Evolutionary conservation across 2,329 filamentous ascomycete genomes (phyloP).

Genomic region (Aspergillus flavus): DNA sequence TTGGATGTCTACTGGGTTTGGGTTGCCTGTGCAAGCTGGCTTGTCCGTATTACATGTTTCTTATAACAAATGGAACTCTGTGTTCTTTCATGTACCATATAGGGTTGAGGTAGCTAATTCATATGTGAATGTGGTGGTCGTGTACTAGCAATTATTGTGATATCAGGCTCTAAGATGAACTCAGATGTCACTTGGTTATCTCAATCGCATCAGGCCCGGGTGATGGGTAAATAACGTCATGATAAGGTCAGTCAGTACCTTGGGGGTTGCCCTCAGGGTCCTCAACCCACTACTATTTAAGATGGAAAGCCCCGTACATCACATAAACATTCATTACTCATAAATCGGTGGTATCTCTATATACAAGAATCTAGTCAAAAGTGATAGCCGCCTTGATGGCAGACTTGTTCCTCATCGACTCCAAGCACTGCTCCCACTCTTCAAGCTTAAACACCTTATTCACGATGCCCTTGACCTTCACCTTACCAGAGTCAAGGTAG

Average conservation of each 20-base stretch:
- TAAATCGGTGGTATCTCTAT: slow-evolving; percentile 6
- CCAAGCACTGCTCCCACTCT: slow-evolving; percentile 69
- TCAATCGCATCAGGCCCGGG: no score
- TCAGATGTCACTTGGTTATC: neutral
- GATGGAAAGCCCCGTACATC: neutral
- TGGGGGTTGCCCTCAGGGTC: slow-evolving; percentile 20
- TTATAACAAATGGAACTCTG: neutral
- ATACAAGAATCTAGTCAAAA: slow-evolving; percentile 56
- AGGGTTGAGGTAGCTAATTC: neutral
- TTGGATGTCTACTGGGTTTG: neutral
- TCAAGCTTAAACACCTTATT: slow-evolving; percentile 75
- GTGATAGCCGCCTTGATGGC: slow-evolving; percentile 75
- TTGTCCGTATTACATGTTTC: neutral
- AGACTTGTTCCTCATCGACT: slow-evolving; percentile 71
- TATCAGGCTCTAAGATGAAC: neutral
- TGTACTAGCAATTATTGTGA: neutral
- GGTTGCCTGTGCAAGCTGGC: neutral
- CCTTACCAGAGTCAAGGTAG: slow-evolving; percentile 51
- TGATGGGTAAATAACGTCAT: neutral
- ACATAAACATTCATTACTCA: slow-evolving; percentile 10
- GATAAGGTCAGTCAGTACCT: slow-evolving; percentile 7
- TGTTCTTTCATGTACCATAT: neutral
- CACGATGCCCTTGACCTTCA: slow-evolving; percentile 64
- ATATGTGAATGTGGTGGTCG: neutral
- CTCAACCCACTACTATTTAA: slow-evolving; percentile 9